phyloP scores from a whole-genome alignment of 1,284 basidiomycete species.

The Cutaneotrichosporon sp. region DNA sequence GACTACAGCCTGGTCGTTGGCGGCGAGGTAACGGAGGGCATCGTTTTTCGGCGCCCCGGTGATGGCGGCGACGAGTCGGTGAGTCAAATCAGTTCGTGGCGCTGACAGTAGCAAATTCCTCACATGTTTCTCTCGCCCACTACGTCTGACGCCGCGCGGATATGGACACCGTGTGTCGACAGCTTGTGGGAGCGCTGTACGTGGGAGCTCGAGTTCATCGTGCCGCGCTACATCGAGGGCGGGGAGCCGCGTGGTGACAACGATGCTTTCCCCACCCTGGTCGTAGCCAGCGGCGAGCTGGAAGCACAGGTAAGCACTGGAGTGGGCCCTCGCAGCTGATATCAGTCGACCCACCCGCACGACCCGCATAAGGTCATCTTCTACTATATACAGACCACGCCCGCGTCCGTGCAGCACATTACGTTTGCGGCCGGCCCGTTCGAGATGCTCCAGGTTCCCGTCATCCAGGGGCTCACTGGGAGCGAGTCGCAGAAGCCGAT shows the following conservation, averaged over 20 bases:
- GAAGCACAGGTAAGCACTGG: conserved; percentile 72
- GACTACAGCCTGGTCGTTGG: conserved; percentile 47
- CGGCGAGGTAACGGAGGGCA: conserved; percentile 44
- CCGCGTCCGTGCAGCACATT: conserved; percentile 92
- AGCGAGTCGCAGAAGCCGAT: conserved; percentile 71
- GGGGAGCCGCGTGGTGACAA: conserved; percentile 56
- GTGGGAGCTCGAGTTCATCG: conserved; percentile 97
- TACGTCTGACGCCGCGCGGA: conserved; percentile 83
- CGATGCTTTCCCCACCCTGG: conserved; percentile 69
- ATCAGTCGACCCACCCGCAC: conserved; percentile 85
- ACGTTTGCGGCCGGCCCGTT: conserved; percentile 96
- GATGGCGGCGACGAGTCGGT: conserved; percentile 60
- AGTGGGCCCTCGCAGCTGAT: conserved; percentile 11
- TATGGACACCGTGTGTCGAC: conserved; percentile 97
- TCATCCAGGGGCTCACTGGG: conserved; percentile 51
- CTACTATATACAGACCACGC: conserved; percentile 81
- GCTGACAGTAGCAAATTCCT: conserved; percentile 68
- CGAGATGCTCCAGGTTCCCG: conserved; percentile 69
- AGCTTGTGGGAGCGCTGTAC: conserved; percentile 94
- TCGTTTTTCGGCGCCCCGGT: conserved; percentile 47
- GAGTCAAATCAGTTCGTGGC: conserved; percentile 49
- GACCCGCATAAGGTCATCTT: conserved; percentile 94
- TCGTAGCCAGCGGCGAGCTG: conserved; percentile 90
- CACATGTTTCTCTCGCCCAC: conserved; percentile 90
- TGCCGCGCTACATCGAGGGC: conserved; percentile 80